Evolutionary conservation across 2,329 filamentous ascomycete species (phyloP).

Genomic region (Didymella pomorum): DNA sequence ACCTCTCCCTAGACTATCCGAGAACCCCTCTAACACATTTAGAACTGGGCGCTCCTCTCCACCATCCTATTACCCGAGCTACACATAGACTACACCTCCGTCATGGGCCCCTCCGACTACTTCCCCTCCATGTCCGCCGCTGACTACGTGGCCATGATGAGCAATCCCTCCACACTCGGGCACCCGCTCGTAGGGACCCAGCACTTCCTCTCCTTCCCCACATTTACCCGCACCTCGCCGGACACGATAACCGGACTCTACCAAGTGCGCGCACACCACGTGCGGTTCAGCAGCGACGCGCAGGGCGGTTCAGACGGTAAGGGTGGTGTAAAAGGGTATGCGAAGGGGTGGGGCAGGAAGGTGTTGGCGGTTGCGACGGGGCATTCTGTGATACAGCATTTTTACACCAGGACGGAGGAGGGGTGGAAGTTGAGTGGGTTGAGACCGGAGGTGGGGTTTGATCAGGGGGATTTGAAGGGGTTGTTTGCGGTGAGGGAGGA

Average conservation of each 20-base stretch:
- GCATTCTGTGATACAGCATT: background rate
- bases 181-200: background rate
- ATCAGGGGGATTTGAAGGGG: background rate
- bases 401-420: background rate
- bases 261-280: background rate
- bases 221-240: background rate
- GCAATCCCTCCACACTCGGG: background rate
- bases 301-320: too few species aligned
- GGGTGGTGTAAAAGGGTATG: background rate
- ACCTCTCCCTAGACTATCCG: too few species aligned
- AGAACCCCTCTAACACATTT: too few species aligned
- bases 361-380: background rate
- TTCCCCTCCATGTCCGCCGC: background rate
- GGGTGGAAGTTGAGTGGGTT: background rate
- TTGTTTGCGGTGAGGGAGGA: background rate
- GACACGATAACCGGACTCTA: background rate
- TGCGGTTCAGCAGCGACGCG: background rate
- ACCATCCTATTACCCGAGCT: background rate
- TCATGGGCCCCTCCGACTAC: background rate
- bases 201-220: background rate
- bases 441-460: background rate
- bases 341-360: background rate
- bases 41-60: background rate
- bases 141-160: background rate
- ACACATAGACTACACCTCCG: background rate